Evolutionary conservation across 192 early-diverging fungal species (phyloP), one percentile per base, ranked within the genome.

Genomic region (Pecoramyces ruminantium): DNA sequence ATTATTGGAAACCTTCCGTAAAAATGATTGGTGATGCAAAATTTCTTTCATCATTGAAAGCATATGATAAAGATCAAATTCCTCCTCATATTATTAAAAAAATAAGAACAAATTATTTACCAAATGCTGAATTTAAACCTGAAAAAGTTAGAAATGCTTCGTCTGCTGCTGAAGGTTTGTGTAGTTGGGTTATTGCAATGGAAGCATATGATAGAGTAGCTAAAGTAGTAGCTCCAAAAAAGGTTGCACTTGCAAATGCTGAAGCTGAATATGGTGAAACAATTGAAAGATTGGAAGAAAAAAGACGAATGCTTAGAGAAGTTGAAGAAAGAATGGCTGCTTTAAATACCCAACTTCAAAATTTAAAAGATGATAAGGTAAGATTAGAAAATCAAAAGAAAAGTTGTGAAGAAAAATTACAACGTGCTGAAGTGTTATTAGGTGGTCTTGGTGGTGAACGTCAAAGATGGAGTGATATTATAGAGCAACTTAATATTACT

Each of bases 91-190:
- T 91, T 78, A 91, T 91, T 82, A 91, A 91, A 81, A 85, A 88
- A 42, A 91, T 91, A 77, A 82, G 90, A 77, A 82, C 83, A 16
- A 87, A 81, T 27, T 91, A 87, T 81, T 86, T 91, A 58, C 90
- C 90, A 29, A 91, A 91, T 80, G 85, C 88, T 17, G 90, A 91
- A 82, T 91, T 91, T 85, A 88, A 88, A 40, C 90, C 90, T 1
- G 90, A 91, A 85, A 91, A 91, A 80, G 89, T 91, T 13, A 81
- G 88, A 30, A 89, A 91, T 78, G 90, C 90, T n/a, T 90, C 89
- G 13, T 88, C 88, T 25, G 90, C 90, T 27, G 90, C 90, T 6
- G 90, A 91, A 82, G 90, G 90, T 38, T 83, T 91, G 11, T 91
- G 90, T 84, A 87, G 79, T 82, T 91, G 90, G 90, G 87, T 91